Conservation (phyloP, 441 rosid genomes). For the Capsella rubella region DNA sequence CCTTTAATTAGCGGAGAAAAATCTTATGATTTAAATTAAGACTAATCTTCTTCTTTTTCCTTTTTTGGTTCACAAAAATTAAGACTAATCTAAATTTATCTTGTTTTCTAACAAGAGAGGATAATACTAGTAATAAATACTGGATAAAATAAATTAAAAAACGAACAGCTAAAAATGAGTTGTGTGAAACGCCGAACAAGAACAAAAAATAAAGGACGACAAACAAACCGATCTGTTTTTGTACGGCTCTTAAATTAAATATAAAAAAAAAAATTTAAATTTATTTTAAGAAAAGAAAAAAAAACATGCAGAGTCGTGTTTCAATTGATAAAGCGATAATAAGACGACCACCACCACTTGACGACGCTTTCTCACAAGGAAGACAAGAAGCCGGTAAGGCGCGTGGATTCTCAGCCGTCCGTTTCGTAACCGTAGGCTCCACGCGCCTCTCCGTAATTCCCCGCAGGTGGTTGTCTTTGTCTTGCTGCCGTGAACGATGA, state of each 20-base stretch:
- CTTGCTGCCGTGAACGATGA: not conserved
- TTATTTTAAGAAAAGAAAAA: not conserved
- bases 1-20: too few relatives aligned
- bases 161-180: constrained; percentile 38
- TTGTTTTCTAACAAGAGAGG: not conserved
- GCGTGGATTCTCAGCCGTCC: constrained; percentile 47
- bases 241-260: constrained; percentile 41
- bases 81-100: constrained; percentile 14
- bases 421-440: constrained; percentile 38
- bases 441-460: constrained; percentile 41
- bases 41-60: too few relatives aligned
- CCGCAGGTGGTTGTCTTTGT: constrained; percentile 17
- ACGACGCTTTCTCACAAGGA: not conserved
- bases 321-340: constrained; percentile 35
- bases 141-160: constrained; percentile 23
- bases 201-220: constrained; percentile 35
- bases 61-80: not conserved
- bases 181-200: constrained; percentile 43
- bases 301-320: constrained; percentile 41
- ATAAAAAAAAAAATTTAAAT: not conserved
- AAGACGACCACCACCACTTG: constrained; percentile 18
- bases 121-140: not conserved
- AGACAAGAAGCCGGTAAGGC: constrained; percentile 20
- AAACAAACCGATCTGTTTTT: constrained; percentile 26
- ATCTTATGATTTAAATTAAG: too few relatives aligned